These are phyloP conservation scores for Fusarium sp. DNA, from an alignment of 2,329 filamentous ascomycete species.

Conservation along the genomic window DNA sequence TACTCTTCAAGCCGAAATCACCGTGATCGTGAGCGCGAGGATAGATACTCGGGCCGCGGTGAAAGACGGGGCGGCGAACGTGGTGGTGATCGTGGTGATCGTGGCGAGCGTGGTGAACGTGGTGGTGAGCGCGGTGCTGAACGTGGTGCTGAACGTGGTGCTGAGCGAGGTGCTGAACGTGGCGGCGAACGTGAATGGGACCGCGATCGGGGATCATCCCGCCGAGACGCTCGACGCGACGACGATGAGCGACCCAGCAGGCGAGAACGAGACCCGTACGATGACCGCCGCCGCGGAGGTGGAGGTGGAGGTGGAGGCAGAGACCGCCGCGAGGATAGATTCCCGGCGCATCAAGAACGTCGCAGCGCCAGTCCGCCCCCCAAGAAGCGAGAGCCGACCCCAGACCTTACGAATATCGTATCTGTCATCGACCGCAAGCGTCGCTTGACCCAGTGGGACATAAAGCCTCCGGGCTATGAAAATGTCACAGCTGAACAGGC, in stretches of 20 bases:
- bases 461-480: constrained; percentile 98
- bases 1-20: constrained; percentile 96
- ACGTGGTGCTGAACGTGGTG: constrained; percentile 55
- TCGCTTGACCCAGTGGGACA: constrained; percentile 98
- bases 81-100: constrained; percentile 48
- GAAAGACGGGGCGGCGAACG: constrained; percentile 71
- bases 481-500: constrained; percentile 98
- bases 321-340: constrained; percentile 58
- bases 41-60: constrained; percentile 80
- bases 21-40: constrained; percentile 92
- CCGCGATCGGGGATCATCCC: constrained; percentile 72
- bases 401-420: constrained; percentile 89
- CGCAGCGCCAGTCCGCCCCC: constrained; percentile 84
- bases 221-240: constrained; percentile 74
- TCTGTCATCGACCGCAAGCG: constrained; percentile 88
- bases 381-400: constrained; percentile 95
- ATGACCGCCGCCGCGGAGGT: constrained; percentile 65
- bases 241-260: constrained; percentile 71
- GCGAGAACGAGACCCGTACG: constrained; percentile 68
- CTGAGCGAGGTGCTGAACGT: constrained; percentile 70
- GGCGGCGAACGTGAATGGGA: constrained; percentile 78
- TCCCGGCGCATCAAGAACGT: constrained; percentile 64
- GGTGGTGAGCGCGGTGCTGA: constrained; percentile 72
- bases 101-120: neutral
- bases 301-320: constrained; percentile 50